Percentiles rank a stretch among this genome's conserved stretches.
These are phyloP conservation scores for Sporothrix euskadiensis DNA, from an alignment of 2,329 filamentous ascomycete species.

Conservation along the genomic window DNA sequence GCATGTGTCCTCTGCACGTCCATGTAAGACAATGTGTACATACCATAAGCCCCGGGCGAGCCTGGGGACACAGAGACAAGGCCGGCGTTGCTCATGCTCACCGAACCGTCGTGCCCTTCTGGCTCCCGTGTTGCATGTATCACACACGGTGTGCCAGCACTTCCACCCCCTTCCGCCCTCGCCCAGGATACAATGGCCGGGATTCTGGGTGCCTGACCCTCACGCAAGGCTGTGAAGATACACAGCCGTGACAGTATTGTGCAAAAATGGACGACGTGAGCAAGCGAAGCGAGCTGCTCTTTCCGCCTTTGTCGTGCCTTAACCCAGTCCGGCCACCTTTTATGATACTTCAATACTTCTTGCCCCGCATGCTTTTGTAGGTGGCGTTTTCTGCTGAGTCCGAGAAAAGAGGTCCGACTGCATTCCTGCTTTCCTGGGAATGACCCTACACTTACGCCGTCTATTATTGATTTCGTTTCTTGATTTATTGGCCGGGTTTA, in stretches of 20 bases:
- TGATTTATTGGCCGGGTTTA: conserved; percentile 10
- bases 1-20: not conserved
- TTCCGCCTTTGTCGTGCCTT: not conserved
- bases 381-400: not conserved
- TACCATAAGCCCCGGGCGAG: not conserved
- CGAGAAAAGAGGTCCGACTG: not conserved
- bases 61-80: not conserved
- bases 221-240: not conserved
- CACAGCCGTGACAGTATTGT: not conserved
- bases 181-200: not conserved
- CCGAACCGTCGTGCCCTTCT: not conserved
- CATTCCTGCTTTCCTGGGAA: conserved; percentile 9
- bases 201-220: not conserved
- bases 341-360: not conserved
- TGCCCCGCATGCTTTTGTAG: not conserved
- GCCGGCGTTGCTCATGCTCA: not conserved
- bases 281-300: not conserved
- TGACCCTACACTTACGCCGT: not conserved
- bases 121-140: not conserved
- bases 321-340: not conserved
- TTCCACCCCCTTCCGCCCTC: no score
- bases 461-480: conserved; percentile 6
- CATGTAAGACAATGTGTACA: not conserved
- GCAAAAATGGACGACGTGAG: not conserved
- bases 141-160: not conserved